These are phyloP conservation scores for Spongospora subterranea DNA, from an alignment of 208 protist species.

Conservation along the genomic window DNA sequence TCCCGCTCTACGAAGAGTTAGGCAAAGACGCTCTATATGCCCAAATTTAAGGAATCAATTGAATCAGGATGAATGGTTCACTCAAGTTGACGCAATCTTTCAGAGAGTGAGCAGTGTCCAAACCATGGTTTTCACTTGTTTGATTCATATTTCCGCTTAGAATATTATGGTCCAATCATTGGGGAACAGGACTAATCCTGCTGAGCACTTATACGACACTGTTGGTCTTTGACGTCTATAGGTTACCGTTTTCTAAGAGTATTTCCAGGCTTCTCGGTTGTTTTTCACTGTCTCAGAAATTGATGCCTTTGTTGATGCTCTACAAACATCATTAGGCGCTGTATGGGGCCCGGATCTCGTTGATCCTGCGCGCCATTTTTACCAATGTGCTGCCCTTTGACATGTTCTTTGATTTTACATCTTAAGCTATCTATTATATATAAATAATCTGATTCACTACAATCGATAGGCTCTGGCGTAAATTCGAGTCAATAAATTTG, in stretches of 20 bases:
- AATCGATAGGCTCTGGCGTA: background rate
- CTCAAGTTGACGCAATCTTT: background rate
- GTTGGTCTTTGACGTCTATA: too few relatives aligned
- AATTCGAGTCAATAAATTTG: background rate
- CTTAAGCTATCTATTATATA: background rate
- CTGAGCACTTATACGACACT: slow-evolving; percentile 28
- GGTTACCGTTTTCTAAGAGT: background rate
- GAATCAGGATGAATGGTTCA: background rate
- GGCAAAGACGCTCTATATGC: background rate
- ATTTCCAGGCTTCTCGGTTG: background rate
- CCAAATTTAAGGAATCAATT: background rate
- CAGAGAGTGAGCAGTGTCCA: background rate
- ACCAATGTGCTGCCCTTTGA: background rate
- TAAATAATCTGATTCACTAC: background rate
- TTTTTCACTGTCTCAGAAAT: background rate
- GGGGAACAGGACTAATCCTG: background rate
- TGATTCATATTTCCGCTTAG: background rate
- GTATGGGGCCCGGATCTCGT: background rate
- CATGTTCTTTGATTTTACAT: background rate
- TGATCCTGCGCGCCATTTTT: background rate
- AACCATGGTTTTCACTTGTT: background rate
- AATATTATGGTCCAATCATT: slow-evolving; percentile 26
- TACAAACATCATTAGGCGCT: background rate
- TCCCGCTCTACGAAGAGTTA: background rate
- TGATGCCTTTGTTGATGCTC: background rate